These are phyloP conservation scores for Gossypium schwendimanii DNA, from an alignment of 441 rosid genomes.

Conservation along the genomic window DNA sequence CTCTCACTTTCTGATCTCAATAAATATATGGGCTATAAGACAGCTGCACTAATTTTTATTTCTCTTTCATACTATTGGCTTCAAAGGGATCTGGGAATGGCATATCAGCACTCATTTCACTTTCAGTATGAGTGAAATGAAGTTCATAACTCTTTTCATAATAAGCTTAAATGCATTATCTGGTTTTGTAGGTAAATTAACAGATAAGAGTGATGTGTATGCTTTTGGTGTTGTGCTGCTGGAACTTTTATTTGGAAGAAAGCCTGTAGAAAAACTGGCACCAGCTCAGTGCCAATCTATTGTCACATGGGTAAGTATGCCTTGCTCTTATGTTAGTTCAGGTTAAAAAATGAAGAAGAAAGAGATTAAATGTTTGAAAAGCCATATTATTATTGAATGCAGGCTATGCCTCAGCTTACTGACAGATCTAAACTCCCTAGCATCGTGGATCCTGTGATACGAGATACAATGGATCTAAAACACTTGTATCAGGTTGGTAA, in stretches of 20 bases:
- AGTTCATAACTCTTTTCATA: not conserved
- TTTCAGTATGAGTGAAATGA: not conserved
- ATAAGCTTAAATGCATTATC: not conserved
- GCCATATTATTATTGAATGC: slow-evolving; percentile 20
- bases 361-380: not conserved
- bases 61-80: not conserved
- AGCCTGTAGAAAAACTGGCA: slow-evolving; percentile 76
- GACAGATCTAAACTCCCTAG: slow-evolving; percentile 80
- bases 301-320: slow-evolving; percentile 89
- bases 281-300: slow-evolving; percentile 81
- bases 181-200: slow-evolving; percentile 53
- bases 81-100: not conserved
- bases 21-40: too few relatives aligned
- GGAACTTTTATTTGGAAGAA: slow-evolving; percentile 82
- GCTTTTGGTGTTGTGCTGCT: slow-evolving; percentile 91
- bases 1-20: too few relatives aligned
- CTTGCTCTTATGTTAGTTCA: not conserved
- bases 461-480: slow-evolving; percentile 71
- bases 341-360: not conserved
- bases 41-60: too few relatives aligned
- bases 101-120: not conserved
- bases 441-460: slow-evolving; percentile 79
- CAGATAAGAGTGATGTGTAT: slow-evolving; percentile 94
- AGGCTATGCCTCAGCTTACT: slow-evolving; percentile 98
- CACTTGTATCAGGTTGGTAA: slow-evolving; percentile 79